Percentiles rank a stretch among this genome's conserved stretches.
These are phyloP conservation scores for Castanea crenata DNA, from an alignment of 306 rosid genomes.

Conservation along the genomic window DNA sequence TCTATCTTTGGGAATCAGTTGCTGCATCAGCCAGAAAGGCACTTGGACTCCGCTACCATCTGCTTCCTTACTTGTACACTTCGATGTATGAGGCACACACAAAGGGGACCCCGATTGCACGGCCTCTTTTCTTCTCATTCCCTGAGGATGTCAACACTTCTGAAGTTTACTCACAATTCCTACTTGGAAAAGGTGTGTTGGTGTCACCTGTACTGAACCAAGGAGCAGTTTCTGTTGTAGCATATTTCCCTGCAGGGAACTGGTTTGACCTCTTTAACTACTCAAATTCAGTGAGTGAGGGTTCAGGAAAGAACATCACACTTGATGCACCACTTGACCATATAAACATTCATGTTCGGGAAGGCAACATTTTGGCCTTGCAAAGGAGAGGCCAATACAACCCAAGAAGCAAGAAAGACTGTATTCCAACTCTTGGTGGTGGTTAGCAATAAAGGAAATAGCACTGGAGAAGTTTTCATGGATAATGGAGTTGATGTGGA, in stretches of 20 bases:
- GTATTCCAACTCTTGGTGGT: constrained; percentile 68
- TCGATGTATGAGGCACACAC: constrained; percentile 69
- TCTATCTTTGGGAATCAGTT: constrained; percentile 82
- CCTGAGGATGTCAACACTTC: constrained; percentile 63
- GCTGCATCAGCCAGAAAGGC: constrained; percentile 78
- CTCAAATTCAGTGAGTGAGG: constrained; percentile 47
- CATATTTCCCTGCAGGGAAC: constrained; percentile 81
- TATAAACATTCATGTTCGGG: constrained; percentile 69
- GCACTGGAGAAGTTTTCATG: constrained; percentile 67
- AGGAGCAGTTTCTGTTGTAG: constrained; percentile 54
- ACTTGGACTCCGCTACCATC: constrained; percentile 68
- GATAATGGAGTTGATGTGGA: constrained; percentile 73
- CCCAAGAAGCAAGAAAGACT: constrained; percentile 45
- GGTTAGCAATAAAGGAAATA: constrained; percentile 22
- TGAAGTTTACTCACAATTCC: constrained; percentile 63
- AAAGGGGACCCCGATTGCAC: constrained; percentile 70
- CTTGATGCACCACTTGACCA: constrained; percentile 78
- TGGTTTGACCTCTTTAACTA: constrained; percentile 85
- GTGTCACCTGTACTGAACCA: constrained; percentile 69
- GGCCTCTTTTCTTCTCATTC: constrained; percentile 92
- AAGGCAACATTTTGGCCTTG: constrained; percentile 67
- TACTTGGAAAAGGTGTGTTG: constrained; percentile 71
- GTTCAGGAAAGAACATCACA: constrained; percentile 46
- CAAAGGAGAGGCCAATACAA: constrained; percentile 69
- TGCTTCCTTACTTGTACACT: constrained; percentile 85